phyloP scores from a whole-genome alignment of 2,329 filamentous ascomycete species.

The Alternaria tenuissima region DNA sequence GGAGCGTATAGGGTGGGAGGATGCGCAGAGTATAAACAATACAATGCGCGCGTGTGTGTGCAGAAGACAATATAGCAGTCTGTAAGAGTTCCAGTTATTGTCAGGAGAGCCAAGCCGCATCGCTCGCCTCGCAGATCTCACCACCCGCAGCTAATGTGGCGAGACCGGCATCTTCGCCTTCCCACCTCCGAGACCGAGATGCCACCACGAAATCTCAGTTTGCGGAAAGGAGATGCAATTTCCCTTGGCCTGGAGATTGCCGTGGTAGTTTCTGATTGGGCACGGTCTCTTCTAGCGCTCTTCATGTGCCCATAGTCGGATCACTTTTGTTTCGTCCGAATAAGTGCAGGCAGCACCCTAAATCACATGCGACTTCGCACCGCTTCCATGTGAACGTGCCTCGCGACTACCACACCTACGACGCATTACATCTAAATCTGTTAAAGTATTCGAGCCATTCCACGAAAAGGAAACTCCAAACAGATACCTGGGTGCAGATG shows the following conservation, averaged over 20 bases:
- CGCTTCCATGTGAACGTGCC: not conserved
- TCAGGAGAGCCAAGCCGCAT: slow-evolving; percentile 32
- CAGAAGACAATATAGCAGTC: slow-evolving; percentile 13
- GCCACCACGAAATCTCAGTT: slow-evolving; percentile 10
- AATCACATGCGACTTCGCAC: not conserved
- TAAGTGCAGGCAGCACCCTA: not conserved
- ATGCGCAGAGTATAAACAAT: not conserved
- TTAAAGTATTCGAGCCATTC: not conserved
- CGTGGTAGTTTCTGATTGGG: slow-evolving; percentile 4
- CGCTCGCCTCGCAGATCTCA: slow-evolving; percentile 24
- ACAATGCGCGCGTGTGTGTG: slow-evolving; percentile 1
- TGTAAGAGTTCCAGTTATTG: slow-evolving; percentile 16
- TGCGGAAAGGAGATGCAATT: slow-evolving; percentile 21
- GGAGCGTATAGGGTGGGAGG: slow-evolving; percentile 25
- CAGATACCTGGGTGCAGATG: too few relatives aligned
- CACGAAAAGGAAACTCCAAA: too few relatives aligned
- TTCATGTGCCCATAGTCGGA: not conserved
- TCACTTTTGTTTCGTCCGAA: not conserved
- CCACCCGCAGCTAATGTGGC: slow-evolving; percentile 30
- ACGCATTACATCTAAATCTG: not conserved
- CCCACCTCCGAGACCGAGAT: slow-evolving; percentile 27
- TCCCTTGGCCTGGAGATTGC: slow-evolving; percentile 11
- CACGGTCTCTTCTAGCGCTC: not conserved
- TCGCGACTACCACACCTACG: not conserved
- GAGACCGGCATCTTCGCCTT: slow-evolving; percentile 24